Evolutionary conservation across 768 basidiomycete genomes (phyloP), one percentile per base, ranked within the genome.

Genomic region (Lactarius evosmus): DNA sequence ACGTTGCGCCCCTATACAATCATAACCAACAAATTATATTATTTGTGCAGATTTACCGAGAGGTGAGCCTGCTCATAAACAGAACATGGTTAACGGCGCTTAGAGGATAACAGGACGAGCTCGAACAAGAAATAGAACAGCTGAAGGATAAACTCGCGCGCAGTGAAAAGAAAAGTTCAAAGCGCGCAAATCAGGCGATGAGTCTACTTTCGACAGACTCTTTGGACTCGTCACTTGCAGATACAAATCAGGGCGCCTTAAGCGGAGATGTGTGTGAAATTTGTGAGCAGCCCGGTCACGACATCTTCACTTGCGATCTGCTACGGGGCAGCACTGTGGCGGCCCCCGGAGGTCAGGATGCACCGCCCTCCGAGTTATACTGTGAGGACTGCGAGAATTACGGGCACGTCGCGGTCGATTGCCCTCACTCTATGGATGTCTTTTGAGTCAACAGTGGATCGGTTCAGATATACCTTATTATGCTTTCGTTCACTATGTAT

Each of bases 321-420:
- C 79, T 93, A 63, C 59, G 63, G 11, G 85, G 84, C 70, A 85
- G 83, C 34, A 85, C 84, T 40, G 70, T 72, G 29, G 70, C 77
- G 11, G 63, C 72, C 17, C 67, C 72, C 4, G 69, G 74, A 16
- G 56, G 65, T 54, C 65, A 69, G 51, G 62, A 38, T 41, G 33
- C 73, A 64, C 54, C 61, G 16, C 40, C 66, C 30, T 56, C 67
- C 2, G 56, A 62, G 32, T 36, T 56, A n/a, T 89, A 83, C 71
- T 95, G 93, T 72, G 88, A 87, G 58, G 92, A 95, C 67, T 95
- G 93, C 72, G 93, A 94, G 77, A 83, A 83, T 62, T 80, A 82
- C 57, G 93, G 91, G 8, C 93, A 95, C 73, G 71, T 79, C 40
- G 84, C 92, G 6, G 82, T 81, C 38, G 83, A 93, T 65, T 95